Percentiles rank a stretch among this genome's conserved stretches.
Conservation (phyloP, 768 basidiomycete species). For the Leccinellum albellum region DNA sequence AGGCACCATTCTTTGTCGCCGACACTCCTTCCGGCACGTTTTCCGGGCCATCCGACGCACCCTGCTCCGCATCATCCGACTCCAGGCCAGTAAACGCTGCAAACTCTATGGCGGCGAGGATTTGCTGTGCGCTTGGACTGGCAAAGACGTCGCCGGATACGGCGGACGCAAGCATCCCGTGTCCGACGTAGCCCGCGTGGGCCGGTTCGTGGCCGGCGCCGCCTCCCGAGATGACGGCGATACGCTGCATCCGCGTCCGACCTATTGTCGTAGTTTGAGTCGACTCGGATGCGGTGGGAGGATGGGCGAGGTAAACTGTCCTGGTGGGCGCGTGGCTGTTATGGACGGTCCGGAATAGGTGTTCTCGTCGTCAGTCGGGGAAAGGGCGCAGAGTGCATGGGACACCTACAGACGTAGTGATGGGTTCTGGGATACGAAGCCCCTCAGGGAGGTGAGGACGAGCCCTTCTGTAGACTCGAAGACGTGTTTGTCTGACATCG, state of each 20-base stretch:
- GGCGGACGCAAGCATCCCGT: slow-evolving; percentile 52
- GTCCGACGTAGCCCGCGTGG: slow-evolving; percentile 53
- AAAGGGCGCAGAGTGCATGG: neutral
- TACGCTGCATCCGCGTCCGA: slow-evolving; percentile 7
- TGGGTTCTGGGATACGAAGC: slow-evolving; percentile 41
- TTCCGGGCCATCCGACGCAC: too few species aligned
- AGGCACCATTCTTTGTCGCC: too few species aligned
- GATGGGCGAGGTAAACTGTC: slow-evolving; percentile 31
- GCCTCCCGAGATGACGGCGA: slow-evolving; percentile 46
- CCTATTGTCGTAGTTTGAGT: too few species aligned
- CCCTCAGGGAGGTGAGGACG: slow-evolving; percentile 41
- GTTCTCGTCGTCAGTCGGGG: neutral
- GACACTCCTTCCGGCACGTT: too few species aligned
- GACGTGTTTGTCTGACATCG: slow-evolving; percentile 44
- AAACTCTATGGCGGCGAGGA: slow-evolving; percentile 45
- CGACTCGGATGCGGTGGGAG: slow-evolving; percentile 12
- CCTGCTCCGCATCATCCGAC: neutral
- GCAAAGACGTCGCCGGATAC: slow-evolving; percentile 64
- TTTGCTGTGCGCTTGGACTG: slow-evolving; percentile 57
- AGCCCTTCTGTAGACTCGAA: slow-evolving; percentile 40
- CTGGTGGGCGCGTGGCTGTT: slow-evolving; percentile 36
- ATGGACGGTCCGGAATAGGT: neutral
- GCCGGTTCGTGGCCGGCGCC: slow-evolving; percentile 61
- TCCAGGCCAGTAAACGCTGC: slow-evolving; percentile 36
- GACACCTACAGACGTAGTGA: slow-evolving; percentile 35